Conservation (phyloP, 352 stramenopile genomes). For the Globisporangium cystogenes region DNA sequence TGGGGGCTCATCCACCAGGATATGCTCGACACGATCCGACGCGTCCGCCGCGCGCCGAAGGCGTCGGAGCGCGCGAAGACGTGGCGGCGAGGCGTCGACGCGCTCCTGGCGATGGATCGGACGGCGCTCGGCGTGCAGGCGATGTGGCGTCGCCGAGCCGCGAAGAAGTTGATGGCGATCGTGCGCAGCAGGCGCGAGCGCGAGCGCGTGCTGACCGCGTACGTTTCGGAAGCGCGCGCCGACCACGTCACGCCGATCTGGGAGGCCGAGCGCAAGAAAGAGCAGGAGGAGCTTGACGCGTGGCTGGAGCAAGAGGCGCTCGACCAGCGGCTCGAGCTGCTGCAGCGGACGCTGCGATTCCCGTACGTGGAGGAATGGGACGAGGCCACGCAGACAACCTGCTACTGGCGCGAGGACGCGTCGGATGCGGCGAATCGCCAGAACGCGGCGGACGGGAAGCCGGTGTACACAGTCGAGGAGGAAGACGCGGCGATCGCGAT, state of each 20-base stretch:
- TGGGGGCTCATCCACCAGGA: constrained; percentile 8
- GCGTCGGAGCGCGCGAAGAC: constrained; percentile 19
- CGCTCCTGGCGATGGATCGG: constrained; percentile 30
- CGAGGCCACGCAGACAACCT: constrained; percentile 29
- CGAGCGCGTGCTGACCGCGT: constrained; percentile 22
- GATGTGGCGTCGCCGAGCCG: constrained; percentile 45
- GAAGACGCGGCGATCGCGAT: constrained; percentile 43
- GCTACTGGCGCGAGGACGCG: constrained; percentile 27
- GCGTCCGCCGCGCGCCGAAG: not conserved
- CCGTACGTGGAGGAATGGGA: constrained; percentile 61
- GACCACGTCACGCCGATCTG: constrained; percentile 65
- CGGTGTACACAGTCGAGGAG: constrained; percentile 59
- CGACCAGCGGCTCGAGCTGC: constrained; percentile 22
- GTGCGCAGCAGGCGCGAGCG: constrained; percentile 17
- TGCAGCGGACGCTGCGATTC: constrained; percentile 40
- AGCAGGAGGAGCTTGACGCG: constrained; percentile 41
- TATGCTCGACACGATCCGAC: constrained; percentile 12
- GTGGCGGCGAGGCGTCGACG: constrained; percentile 23
- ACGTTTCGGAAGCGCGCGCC: constrained; percentile 44
- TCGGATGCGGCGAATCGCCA: constrained; percentile 1
- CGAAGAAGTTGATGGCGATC: constrained; percentile 28
- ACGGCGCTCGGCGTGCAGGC: constrained; percentile 36
- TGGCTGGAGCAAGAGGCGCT: constrained; percentile 31
- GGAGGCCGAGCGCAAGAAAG: constrained; percentile 50
- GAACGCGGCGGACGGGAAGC: constrained; percentile 27